Percentiles rank a stretch among this genome's conserved stretches.
Conservation (phyloP, 2,329 filamentous ascomycete species). For the Ophiostoma angusticollis region DNA sequence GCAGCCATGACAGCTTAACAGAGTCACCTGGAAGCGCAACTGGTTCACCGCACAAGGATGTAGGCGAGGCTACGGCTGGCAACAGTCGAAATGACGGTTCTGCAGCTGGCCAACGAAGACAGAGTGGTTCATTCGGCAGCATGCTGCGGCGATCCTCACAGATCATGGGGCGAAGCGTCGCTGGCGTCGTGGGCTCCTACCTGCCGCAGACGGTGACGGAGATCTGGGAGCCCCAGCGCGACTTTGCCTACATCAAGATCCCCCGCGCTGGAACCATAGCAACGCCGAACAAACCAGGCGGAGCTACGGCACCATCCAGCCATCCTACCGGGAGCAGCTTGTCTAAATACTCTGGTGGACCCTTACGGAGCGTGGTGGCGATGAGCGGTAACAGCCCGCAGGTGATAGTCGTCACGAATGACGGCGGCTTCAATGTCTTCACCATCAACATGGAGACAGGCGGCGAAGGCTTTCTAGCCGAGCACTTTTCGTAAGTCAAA, state of each 20-base stretch:
- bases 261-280: constrained; percentile 41
- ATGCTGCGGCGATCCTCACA: constrained; percentile 92
- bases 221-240: constrained; percentile 90
- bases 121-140: constrained; percentile 72
- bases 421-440: constrained; percentile 90
- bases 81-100: constrained; percentile 15
- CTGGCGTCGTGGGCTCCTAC: constrained; percentile 81
- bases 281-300: constrained; percentile 16
- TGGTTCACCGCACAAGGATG: constrained; percentile 36
- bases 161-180: constrained; percentile 79
- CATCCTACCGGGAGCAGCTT: constrained; percentile 10
- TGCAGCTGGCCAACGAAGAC: constrained; percentile 27
- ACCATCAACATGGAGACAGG: constrained; percentile 91
- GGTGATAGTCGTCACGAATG: constrained; percentile 95
- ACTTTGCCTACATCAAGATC: constrained; percentile 94
- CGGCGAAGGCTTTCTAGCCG: constrained; percentile 80
- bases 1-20: constrained; percentile 42
- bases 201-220: constrained; percentile 87
- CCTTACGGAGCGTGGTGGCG: constrained; percentile 82
- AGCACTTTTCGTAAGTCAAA: constrained; percentile 74
- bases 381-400: constrained; percentile 92
- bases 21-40: constrained; percentile 35
- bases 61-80: constrained; percentile 23
- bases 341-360: constrained; percentile 26
- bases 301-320: constrained; percentile 11